A percentile compares a stretch with the other conserved stretches of the same genome.
Conservation (phyloP, 1,139 yeast species). For the Candida smagusa region DNA sequence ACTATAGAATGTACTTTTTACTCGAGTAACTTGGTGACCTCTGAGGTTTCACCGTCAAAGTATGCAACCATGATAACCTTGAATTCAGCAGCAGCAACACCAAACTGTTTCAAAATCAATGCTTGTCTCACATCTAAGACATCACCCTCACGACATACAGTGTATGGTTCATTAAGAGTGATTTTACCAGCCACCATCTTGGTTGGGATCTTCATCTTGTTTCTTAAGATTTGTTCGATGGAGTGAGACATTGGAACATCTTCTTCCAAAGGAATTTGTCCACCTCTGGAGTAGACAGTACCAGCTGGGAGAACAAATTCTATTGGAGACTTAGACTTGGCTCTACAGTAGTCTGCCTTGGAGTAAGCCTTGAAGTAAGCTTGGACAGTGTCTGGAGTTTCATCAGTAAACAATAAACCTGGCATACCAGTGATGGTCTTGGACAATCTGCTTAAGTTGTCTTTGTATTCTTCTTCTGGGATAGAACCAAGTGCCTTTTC, state of each 20-base stretch:
- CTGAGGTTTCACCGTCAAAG: constrained; percentile 56
- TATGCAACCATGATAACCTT: constrained; percentile 76
- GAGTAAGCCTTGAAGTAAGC: constrained; percentile 78
- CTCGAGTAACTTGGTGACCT: constrained; percentile 24
- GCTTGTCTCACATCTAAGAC: constrained; percentile 88
- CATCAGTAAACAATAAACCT: constrained; percentile 87
- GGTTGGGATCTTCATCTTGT: constrained; percentile 86
- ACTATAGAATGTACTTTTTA: not conserved
- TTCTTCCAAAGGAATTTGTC: constrained; percentile 83
- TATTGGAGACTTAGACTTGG: constrained; percentile 80
- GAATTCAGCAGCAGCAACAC: constrained; percentile 90
- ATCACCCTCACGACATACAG: constrained; percentile 79
- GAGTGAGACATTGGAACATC: constrained; percentile 97
- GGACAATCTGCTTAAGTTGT: constrained; percentile 69
- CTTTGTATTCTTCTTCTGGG: constrained; percentile 86
- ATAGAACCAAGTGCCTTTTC: constrained; percentile 89
- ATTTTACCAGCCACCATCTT: constrained; percentile 87
- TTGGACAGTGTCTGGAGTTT: constrained; percentile 76
- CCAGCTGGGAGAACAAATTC: constrained; percentile 88
- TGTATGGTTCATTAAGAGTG: constrained; percentile 67
- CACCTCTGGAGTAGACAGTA: constrained; percentile 90
- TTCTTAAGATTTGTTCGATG: constrained; percentile 87
- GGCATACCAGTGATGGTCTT: constrained; percentile 65
- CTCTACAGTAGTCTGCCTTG: constrained; percentile 83
- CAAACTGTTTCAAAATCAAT: constrained; percentile 87